Percentiles rank a stretch among this genome's conserved stretches.
These are phyloP conservation scores for Puccinellia tenuiflora DNA, from an alignment of 176 grass and related monocot species.

Conservation along the genomic window DNA sequence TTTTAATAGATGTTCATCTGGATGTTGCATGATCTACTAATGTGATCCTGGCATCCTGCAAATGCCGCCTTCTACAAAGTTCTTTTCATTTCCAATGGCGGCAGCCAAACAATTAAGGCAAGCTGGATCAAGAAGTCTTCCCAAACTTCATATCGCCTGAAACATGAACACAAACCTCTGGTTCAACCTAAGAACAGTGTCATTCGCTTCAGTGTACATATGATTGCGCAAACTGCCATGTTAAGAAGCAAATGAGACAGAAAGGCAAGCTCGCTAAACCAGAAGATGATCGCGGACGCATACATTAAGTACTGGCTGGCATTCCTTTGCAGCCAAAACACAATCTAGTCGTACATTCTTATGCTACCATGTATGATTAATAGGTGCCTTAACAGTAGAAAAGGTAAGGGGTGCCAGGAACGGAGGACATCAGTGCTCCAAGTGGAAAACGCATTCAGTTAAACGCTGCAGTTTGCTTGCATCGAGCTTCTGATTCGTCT, in stretches of 20 bases:
- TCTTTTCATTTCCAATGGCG: too few species aligned
- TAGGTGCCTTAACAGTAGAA: background rate
- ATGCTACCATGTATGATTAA: background rate
- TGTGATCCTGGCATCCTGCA: too few species aligned
- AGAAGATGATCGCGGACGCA: background rate
- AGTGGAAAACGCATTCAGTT: slow-evolving; percentile 79
- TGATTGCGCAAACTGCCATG: background rate
- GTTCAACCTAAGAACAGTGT: background rate
- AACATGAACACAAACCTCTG: background rate
- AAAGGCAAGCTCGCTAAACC: background rate
- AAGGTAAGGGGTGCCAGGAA: background rate
- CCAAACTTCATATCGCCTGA: too few species aligned
- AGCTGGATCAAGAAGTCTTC: too few species aligned
- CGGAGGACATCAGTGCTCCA: slow-evolving; percentile 53
- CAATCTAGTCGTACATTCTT: background rate
- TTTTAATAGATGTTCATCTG: too few species aligned
- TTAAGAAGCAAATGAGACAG: background rate
- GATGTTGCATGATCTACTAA: too few species aligned
- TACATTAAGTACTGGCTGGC: background rate
- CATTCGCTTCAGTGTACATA: background rate
- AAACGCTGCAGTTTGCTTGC: slow-evolving; percentile 61
- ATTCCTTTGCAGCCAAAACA: background rate
- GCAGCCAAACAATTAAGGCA: too few species aligned
- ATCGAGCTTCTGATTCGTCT: slow-evolving; percentile 48
- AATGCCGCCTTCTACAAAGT: too few species aligned